These are phyloP conservation scores for Fusarium sp. DNA, from an alignment of 2,329 filamentous ascomycete species.

Conservation along the genomic window DNA sequence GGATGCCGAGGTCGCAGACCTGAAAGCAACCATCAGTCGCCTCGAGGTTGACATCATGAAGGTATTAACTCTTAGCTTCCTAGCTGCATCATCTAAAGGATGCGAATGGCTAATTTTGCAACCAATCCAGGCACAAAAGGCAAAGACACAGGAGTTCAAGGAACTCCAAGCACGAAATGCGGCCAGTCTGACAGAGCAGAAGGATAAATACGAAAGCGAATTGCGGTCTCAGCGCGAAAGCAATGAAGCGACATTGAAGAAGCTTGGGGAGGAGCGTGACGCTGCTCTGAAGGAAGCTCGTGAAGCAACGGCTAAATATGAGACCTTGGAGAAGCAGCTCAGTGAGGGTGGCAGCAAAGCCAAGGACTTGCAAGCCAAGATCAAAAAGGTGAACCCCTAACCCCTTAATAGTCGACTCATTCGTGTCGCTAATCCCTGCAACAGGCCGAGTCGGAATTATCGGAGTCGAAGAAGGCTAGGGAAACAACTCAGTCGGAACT, in stretches of 20 bases:
- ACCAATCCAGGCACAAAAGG: conserved; percentile 65
- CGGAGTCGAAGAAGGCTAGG: conserved; percentile 69
- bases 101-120: conserved; percentile 1
- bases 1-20: conserved; percentile 73
- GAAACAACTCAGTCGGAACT: conserved; percentile 77
- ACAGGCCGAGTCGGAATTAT: conserved; percentile 49
- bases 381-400: conserved; percentile 41
- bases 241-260: conserved; percentile 37
- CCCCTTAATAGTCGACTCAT: conserved; percentile 35
- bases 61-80: conserved; percentile 50
- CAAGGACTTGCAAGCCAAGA: conserved; percentile 40
- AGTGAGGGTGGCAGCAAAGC: conserved; percentile 30
- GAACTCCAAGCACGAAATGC: conserved; percentile 31
- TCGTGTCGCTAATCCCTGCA: conserved; percentile 31
- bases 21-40: conserved; percentile 70
- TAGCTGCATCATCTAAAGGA: not conserved
- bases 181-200: conserved; percentile 35
- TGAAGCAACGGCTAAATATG: conserved; percentile 39
- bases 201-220: conserved; percentile 19
- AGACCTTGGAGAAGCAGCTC: conserved; percentile 46
- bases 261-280: conserved; percentile 38
- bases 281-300: conserved; percentile 43
- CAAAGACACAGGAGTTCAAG: conserved; percentile 65
- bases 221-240: conserved; percentile 17
- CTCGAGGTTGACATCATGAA: conserved; percentile 74